phyloP scores from a whole-genome alignment of 139 green algal species.

The Desmodesmus armatus region DNA sequence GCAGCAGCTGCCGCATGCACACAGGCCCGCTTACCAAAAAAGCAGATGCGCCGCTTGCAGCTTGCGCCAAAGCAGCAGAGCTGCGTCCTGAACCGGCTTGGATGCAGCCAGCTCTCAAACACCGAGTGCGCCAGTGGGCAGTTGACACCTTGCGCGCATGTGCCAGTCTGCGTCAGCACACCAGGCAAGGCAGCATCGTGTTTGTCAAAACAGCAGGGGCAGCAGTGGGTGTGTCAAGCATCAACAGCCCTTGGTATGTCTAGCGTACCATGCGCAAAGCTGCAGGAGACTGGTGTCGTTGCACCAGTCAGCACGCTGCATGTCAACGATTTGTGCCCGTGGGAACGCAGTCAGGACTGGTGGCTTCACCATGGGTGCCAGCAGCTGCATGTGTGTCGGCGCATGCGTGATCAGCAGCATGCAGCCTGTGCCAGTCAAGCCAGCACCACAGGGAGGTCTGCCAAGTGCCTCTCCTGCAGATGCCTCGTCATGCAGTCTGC shows the following conservation, averaged over 20 bases:
- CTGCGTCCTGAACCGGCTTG: constrained; percentile 82
- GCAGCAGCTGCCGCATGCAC: too few relatives aligned
- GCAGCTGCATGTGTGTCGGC: neutral
- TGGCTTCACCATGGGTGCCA: neutral
- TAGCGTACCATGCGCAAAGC: neutral
- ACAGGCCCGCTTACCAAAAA: too few relatives aligned
- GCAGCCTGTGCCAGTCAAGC: too few relatives aligned
- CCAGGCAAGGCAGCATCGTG: neutral
- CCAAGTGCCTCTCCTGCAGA: neutral
- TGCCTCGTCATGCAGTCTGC: neutral
- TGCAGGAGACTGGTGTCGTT: too few relatives aligned
- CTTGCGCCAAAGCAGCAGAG: constrained; percentile 81
- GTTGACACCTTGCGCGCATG: constrained; percentile 76
- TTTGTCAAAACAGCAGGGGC: neutral
- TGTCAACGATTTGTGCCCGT: too few relatives aligned
- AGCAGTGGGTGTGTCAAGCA: neutral
- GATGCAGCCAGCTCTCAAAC: constrained; percentile 95
- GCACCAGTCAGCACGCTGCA: neutral
- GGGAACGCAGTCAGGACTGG: too few relatives aligned
- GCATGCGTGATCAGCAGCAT: too few relatives aligned
- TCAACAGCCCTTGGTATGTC: neutral
- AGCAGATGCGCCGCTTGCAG: constrained; percentile 79
- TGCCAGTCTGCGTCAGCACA: constrained; percentile 11
- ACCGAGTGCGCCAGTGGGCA: constrained; percentile 91
- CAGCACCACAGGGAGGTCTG: too few relatives aligned